A percentile compares a stretch with the other conserved stretches of the same genome.
phyloP scores from a whole-genome alignment of 768 basidiomycete genomes.

The Pleurotus citrinopileatus region DNA sequence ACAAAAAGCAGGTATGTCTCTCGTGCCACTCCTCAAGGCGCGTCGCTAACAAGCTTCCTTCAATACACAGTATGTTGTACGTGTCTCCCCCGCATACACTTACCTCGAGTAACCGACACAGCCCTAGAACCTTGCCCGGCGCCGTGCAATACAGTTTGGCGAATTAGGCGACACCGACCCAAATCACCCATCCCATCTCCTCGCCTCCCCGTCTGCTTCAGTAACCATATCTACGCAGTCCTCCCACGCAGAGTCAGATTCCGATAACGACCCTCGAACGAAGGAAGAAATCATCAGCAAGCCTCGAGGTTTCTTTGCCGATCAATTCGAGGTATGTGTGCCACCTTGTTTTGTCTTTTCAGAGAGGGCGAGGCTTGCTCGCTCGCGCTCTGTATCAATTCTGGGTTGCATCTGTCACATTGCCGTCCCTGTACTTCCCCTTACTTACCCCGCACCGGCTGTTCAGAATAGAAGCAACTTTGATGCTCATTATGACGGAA shows the following conservation, averaged over 20 bases:
- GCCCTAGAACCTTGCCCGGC: slow-evolving; percentile 79
- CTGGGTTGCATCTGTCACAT: no score
- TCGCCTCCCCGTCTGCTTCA: slow-evolving; percentile 43
- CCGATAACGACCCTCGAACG: slow-evolving; percentile 30
- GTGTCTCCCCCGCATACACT: slow-evolving; percentile 21
- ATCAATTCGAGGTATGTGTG: slow-evolving; percentile 78
- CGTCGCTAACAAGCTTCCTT: no score
- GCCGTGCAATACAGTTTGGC: slow-evolving; percentile 76
- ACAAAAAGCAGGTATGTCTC: slow-evolving; percentile 81
- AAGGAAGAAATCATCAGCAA: slow-evolving; percentile 40
- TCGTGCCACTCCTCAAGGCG: not conserved
- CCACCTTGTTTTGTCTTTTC: not conserved
- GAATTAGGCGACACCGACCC: slow-evolving; percentile 25
- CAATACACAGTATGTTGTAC: slow-evolving; percentile 74
- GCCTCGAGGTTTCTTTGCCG: slow-evolving; percentile 88
- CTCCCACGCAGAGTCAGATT: slow-evolving; percentile 33
- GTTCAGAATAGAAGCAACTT: slow-evolving; percentile 83
- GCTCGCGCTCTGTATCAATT: not conserved
- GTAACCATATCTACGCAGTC: slow-evolving; percentile 55
- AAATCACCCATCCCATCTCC: slow-evolving; percentile 23
- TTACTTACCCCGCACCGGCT: not conserved
- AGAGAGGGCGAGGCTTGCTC: not conserved
- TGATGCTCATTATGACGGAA: slow-evolving; percentile 83
- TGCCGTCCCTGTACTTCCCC: no score
- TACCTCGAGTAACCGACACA: not conserved